phyloP scores from a whole-genome alignment of 805 yeast species.

The Saccharomycopsis sp. region DNA sequence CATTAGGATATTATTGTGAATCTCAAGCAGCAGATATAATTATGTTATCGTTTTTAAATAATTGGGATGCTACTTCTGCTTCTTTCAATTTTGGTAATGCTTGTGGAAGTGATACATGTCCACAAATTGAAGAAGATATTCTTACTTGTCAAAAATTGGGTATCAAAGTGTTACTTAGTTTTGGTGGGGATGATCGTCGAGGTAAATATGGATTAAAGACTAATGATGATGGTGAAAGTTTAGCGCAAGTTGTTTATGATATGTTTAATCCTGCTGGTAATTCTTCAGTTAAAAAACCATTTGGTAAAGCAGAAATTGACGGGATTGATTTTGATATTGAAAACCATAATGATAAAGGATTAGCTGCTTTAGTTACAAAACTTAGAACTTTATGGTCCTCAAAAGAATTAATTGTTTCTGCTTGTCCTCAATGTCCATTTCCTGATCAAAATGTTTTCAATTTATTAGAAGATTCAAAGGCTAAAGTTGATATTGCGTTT shows the following conservation, averaged over 20 bases:
- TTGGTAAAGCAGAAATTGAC: constrained; percentile 13
- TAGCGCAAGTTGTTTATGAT: constrained; percentile 51
- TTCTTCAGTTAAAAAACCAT: neutral
- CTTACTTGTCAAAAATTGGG: constrained; percentile 72
- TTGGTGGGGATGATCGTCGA: constrained; percentile 52
- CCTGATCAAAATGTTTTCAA: constrained; percentile 42
- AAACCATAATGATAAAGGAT: constrained; percentile 49
- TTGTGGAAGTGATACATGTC: constrained; percentile 19
- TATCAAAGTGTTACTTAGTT: constrained; percentile 62
- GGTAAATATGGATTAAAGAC: too few relatives aligned
- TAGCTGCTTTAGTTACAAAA: constrained; percentile 46
- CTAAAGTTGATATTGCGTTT: constrained; percentile 47
- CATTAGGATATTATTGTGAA: constrained; percentile 32
- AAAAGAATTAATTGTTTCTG: constrained; percentile 50
- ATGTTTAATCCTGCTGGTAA: constrained; percentile 48
- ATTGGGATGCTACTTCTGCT: constrained; percentile 17
- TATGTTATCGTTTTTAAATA: constrained; percentile 14
- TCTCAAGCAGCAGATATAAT: constrained; percentile 8
- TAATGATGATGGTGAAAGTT: constrained; percentile 62
- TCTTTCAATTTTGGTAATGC: constrained; percentile 37
- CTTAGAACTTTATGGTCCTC: constrained; percentile 31
- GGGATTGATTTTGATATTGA: constrained; percentile 22
- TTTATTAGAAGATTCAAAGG: constrained; percentile 32
- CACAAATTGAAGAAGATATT: too few relatives aligned
- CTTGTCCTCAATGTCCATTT: constrained; percentile 60